These are phyloP conservation scores for Jacaranda mimosifolia DNA, from an alignment of 257 asterid species.

Conservation along the genomic window DNA sequence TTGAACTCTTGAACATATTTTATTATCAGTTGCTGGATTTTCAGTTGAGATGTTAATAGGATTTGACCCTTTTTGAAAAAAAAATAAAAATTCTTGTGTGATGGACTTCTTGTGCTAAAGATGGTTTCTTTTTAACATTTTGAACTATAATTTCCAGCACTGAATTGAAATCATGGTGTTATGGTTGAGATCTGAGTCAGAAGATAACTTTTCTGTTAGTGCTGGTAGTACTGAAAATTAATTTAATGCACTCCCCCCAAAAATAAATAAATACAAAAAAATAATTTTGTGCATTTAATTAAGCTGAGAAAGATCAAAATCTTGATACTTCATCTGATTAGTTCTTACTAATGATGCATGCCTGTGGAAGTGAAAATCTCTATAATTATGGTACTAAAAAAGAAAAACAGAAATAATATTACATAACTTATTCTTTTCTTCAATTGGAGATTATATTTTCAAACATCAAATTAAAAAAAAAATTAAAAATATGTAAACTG, in stretches of 20 bases:
- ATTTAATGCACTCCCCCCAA: constrained; percentile 1
- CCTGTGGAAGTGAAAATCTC: background rate
- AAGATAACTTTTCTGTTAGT: constrained; percentile 14
- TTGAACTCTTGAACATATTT: background rate
- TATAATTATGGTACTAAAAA: background rate
- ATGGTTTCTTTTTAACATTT: background rate
- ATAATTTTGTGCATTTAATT: background rate
- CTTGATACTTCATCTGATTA: constrained; percentile 8
- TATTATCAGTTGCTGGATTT: background rate
- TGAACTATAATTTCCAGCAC: background rate
- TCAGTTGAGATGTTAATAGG: background rate
- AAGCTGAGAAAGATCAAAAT: background rate
- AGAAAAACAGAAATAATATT: background rate
- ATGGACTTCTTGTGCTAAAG: background rate
- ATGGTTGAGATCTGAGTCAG: constrained; percentile 40
- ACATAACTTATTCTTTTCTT: background rate
- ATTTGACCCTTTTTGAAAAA: background rate
- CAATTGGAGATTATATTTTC: background rate
- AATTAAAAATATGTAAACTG: no score
- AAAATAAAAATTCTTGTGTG: background rate
- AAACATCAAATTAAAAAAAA: background rate
- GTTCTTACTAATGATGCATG: background rate
- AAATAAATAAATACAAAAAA: background rate
- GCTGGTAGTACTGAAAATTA: background rate
- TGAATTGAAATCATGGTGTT: background rate